Percentiles rank a stretch among this genome's conserved stretches.
These are phyloP conservation scores for Marasmius tenuissimus DNA, from an alignment of 1,284 basidiomycete genomes.

Conservation along the genomic window DNA sequence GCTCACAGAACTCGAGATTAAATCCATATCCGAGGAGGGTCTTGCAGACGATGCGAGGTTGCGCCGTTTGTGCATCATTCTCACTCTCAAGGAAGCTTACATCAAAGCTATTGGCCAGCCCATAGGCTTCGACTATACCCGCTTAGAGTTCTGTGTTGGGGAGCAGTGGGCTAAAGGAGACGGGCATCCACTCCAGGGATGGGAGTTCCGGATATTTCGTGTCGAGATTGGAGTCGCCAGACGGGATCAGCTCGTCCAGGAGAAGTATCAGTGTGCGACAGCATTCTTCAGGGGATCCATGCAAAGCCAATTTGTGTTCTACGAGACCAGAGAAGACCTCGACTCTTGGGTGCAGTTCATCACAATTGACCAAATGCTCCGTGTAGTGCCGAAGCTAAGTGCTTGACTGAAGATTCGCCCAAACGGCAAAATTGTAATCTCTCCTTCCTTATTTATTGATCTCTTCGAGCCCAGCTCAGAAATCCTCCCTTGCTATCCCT, in stretches of 20 bases:
- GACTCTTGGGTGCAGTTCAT: conserved; percentile 81
- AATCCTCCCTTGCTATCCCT: not conserved
- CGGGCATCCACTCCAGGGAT: conserved; percentile 64
- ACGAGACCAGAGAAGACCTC: conserved; percentile 61
- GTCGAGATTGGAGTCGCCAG: conserved; percentile 68
- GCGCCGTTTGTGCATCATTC: conserved; percentile 69
- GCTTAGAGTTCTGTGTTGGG: conserved; percentile 76
- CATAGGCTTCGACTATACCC: conserved; percentile 74
- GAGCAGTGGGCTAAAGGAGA: conserved; percentile 62
- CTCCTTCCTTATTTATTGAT: not conserved
- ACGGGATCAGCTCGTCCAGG: conserved; percentile 51
- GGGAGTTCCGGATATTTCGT: conserved; percentile 81
- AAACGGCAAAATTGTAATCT: not conserved
- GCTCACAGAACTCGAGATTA: conserved; percentile 62
- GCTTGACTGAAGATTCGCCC: conserved; percentile 29
- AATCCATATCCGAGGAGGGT: conserved; percentile 36
- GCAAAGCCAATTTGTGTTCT: conserved; percentile 70
- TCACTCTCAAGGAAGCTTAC: conserved; percentile 76
- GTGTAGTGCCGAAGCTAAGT: conserved; percentile 69
- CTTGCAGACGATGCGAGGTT: conserved; percentile 62
- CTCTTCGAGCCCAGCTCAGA: not conserved
- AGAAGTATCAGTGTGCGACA: conserved; percentile 71
- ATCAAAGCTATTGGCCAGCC: conserved; percentile 80
- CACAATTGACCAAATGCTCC: conserved; percentile 76
- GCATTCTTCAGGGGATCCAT: conserved; percentile 71